These are phyloP conservation scores for Trichoderma brevicompactum DNA, from an alignment of 2,329 filamentous ascomycete species.

Conservation along the genomic window DNA sequence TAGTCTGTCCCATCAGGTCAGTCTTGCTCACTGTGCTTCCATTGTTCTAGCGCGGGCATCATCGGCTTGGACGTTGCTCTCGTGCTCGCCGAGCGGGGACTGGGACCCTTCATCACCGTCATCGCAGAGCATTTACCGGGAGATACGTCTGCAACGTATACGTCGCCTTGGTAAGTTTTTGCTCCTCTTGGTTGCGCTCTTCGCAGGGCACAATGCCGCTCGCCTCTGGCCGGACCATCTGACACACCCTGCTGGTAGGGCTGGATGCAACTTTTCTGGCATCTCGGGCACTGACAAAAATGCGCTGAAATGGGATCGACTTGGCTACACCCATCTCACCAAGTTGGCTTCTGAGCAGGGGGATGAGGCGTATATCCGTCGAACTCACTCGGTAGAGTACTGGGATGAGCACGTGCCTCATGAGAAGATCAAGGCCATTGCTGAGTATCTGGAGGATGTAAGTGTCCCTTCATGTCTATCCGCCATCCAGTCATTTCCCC, in stretches of 20 bases:
- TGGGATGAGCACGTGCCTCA: conserved; percentile 47
- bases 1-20: background rate
- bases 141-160: conserved; percentile 46
- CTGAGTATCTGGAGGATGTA: conserved; percentile 48
- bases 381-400: conserved; percentile 47
- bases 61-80: conserved; percentile 47
- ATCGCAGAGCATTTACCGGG: conserved; percentile 49
- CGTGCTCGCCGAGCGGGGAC: conserved; percentile 43
- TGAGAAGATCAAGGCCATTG: conserved; percentile 48
- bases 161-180: conserved; percentile 46
- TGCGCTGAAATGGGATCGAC: conserved; percentile 48
- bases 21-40: conserved; percentile 7
- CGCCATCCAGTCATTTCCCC: no score
- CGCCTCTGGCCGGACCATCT: background rate
- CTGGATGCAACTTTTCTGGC: conserved; percentile 51
- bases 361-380: conserved; percentile 42
- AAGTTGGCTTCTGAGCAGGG: conserved; percentile 40
- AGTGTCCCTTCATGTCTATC: conserved; percentile 14
- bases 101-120: conserved; percentile 42
- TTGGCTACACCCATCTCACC: conserved; percentile 46
- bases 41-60: conserved; percentile 42
- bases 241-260: conserved; percentile 36
- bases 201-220: background rate
- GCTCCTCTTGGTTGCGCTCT: background rate
- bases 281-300: conserved; percentile 49